Evolutionary conservation across 129 eudicot species (phyloP), one percentile per base, ranked within the genome.

Genomic region (Kitagawia praeruptora): DNA sequence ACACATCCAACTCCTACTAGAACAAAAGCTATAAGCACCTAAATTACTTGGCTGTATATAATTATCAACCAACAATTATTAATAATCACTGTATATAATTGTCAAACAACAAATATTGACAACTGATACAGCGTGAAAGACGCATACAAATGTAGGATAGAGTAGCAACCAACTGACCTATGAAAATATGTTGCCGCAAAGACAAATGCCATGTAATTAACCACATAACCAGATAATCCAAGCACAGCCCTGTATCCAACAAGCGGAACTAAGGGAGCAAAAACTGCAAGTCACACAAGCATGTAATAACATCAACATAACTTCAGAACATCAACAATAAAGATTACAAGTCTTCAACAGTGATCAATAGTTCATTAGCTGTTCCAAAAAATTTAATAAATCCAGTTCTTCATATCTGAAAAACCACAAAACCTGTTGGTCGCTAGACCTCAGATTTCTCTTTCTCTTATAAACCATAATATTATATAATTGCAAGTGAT

Each of bases 181-280:
- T 95, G 85, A 5, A 92, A 85, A 80, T 86, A 95, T 63, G 88
- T 49, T 77, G 97, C 92, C 31, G 97, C 94, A 79, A 95, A 81
- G 51, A 92, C 87, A 85, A 92, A 95, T 3, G 91, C 90, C 38
- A 86, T 31, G 83, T 92, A 92, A 81, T 84, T 89, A 79, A 95
- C 66, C 81, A 83, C 63, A 84, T 95, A 95, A 73, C 98, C 95
- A 47, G 95, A 92, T 42, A 95, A 81, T 27, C 88, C 97, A 66
- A 92, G 81, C 83, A 92, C 94, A 64, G 97, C 98, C 82, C 98
- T 88, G 81, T 84, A 81, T 76, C 97, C 98, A 83, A 95, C 85
- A 53, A 95, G 64, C n/a, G 94, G 98, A 80, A 85, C 77, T 83
- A 92, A 81, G 25, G 96, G 98, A 56, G 84, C 91, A 75, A 92